Evolutionary conservation across 805 yeast genomes (phyloP), one percentile per base, ranked within the genome.

Genomic region (Zygoascus bituminiphila): DNA sequence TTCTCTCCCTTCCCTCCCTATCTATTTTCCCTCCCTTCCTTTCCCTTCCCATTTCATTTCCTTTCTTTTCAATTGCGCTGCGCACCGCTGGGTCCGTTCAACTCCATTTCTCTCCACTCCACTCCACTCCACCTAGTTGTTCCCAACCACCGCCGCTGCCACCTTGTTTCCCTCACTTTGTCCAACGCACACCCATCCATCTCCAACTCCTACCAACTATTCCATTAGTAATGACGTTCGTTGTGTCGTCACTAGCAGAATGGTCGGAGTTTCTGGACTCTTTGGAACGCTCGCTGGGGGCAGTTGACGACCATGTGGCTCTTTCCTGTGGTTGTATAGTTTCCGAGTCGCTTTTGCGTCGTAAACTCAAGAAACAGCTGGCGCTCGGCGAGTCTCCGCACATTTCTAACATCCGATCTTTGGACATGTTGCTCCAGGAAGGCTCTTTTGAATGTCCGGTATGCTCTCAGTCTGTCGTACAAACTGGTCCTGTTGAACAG

Each of bases 291-390:
- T 48, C 47, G 15, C 46, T 53, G 21, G 46, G 23, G 12, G 42
- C 26, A 14, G 12, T 33, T 22, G 33, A 26, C 12, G 54, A 54
- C 39, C 46, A 45, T 12, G 42, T 40, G 20, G 43, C 45, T 10
- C 42, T 52, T 22, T n/a, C 50, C 9, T 54, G 57, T 36, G 57
- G 57, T 15, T 54, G 57, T 40, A 36, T 51, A 15, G 46, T 52
- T 10, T 47, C 53, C n/a, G 56, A 50, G 37, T 26, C 31, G 7
- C 35, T 15, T 12, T 23, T 42, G 17, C 8, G 25, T 12, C 33
- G 33, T 29, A 29, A 29, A 15, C 33, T 29, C 33, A 29, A 29
- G 33, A 29, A 29, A 6, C 33, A 29, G 33, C 15, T 29, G 3
- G 33, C 33, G 4, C 29, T 8, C 10, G 10, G 10, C 9, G 33